Evolutionary conservation across 305 asterid genomes (phyloP), one percentile per base, ranked within the genome.

Genomic region (Striga hermonthica): DNA sequence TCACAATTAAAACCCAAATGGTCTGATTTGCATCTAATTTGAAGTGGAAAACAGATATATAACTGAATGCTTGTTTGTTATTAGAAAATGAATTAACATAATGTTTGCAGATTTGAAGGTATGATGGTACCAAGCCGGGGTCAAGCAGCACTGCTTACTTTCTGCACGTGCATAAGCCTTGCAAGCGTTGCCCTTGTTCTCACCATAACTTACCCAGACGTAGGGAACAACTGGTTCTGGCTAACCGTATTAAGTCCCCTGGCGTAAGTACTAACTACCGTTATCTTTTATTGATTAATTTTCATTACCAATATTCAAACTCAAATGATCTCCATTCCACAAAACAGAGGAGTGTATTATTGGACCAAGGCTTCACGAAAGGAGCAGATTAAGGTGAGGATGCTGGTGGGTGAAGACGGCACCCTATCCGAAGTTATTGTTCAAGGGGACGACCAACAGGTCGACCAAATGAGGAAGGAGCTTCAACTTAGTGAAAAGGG

Each of bases 141-240:
- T 65, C 97, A 92, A 81, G 96, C 97, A 55, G 97, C 97, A 36
- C 75, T 92, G 72, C 86, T 92, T 13, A 87, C 95, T 37, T 86
- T 92, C 76, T 92, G 98, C 80, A 92, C 98, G 56, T 84, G 94
- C 72, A 80, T 92, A 75, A 92, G 98, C 60, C 91, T 92, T 55
- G 98, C 85, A 59, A 92, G 98, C 55, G 93, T 89, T 6, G 95
- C 91, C 60, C 96, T 92, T 53, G 98, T 92, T 71, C 95, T 92
- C 56, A 92, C 98, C 12, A 92, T 92, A 62, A 88, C 97, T n/a
- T 74, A 76, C 72, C 98, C 97, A 0, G 96, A 87, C 35, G 3
- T 86, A 4, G 98, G 98, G 72, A 92, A 89, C 75, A 80, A 79
- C 56, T 92, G 98, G 98, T 92, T 92, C 75, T 79, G 77, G 84